phyloP scores from a whole-genome alignment of 2,329 filamentous ascomycete species.

The Orbilia brochopaga region DNA sequence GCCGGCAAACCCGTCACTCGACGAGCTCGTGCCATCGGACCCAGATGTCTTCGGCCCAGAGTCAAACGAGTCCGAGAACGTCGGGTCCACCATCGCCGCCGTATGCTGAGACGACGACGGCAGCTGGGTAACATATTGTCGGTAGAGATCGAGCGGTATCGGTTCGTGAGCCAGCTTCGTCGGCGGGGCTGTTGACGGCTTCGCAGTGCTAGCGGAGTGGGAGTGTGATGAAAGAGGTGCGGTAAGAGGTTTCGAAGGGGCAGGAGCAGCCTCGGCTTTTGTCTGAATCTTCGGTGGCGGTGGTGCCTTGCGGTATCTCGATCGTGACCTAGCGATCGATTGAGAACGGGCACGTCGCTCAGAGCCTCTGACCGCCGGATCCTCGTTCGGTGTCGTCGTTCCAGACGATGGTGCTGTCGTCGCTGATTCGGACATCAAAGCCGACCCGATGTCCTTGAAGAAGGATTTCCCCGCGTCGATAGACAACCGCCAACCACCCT shows the following conservation, averaged over 20 bases:
- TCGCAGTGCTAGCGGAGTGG: constrained; percentile 18
- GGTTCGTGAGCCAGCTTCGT: constrained; percentile 41
- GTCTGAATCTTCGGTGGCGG: constrained; percentile 44
- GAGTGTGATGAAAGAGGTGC: constrained; percentile 31
- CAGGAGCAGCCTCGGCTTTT: constrained; percentile 14
- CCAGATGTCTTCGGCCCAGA: constrained; percentile 44
- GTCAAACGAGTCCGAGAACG: constrained; percentile 24
- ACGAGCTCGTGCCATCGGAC: constrained; percentile 37
- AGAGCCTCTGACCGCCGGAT: constrained; percentile 1
- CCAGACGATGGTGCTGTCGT: constrained; percentile 21
- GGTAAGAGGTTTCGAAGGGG: constrained; percentile 21
- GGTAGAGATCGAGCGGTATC: constrained; percentile 36
- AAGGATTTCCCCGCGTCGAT: constrained; percentile 25
- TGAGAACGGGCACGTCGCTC: constrained; percentile 31
- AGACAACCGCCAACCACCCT: constrained; percentile 37
- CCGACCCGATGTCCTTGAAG: constrained; percentile 16
- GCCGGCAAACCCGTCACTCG: constrained; percentile 33
- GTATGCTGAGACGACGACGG: constrained; percentile 6
- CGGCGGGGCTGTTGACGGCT: constrained; percentile 17
- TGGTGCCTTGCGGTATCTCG: constrained; percentile 39
- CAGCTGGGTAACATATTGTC: constrained; percentile 29
- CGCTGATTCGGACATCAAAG: neutral
- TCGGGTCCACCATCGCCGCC: constrained; percentile 10
- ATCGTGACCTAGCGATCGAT: constrained; percentile 41
- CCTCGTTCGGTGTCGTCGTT: constrained; percentile 31